phyloP scores from a whole-genome alignment of 164 flowering plant species.

The Dillenia turbinata region DNA sequence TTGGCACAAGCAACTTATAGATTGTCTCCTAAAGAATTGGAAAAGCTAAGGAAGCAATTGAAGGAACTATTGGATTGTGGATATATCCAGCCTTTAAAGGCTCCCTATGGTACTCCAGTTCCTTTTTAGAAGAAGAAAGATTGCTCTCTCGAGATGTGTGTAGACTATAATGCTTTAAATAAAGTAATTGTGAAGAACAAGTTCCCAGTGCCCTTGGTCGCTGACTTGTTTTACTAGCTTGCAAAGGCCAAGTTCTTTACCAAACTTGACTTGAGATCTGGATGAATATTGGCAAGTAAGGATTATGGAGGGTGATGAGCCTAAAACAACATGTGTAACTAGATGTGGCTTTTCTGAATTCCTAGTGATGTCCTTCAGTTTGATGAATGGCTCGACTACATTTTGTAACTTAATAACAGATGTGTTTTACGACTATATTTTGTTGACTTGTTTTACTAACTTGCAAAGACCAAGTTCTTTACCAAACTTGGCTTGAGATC shows the following conservation, averaged over 20 bases:
- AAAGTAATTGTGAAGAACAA: background rate
- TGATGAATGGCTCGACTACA: background rate
- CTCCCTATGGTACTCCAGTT: background rate
- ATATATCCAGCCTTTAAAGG: background rate
- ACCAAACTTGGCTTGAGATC: too few relatives aligned
- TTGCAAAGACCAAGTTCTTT: too few relatives aligned
- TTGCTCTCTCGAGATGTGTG: background rate
- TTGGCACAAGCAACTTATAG: background rate
- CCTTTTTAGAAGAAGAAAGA: background rate
- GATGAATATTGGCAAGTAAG: constrained; percentile 14
- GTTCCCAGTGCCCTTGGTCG: background rate
- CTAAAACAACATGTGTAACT: background rate
- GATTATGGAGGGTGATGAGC: background rate
- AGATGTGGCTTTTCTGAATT: background rate
- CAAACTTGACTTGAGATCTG: background rate
- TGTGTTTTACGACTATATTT: too few relatives aligned
- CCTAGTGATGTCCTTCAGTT: too few relatives aligned
- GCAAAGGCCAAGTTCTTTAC: background rate
- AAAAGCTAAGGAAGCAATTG: background rate
- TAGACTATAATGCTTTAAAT: background rate
- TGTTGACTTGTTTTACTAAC: too few relatives aligned
- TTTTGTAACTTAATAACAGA: too few relatives aligned
- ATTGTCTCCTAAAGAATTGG: background rate
- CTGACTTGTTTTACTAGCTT: background rate
- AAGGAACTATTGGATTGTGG: background rate